These are phyloP conservation scores for Cyathus olla DNA, from an alignment of 1,284 basidiomycete genomes.

Conservation along the genomic window DNA sequence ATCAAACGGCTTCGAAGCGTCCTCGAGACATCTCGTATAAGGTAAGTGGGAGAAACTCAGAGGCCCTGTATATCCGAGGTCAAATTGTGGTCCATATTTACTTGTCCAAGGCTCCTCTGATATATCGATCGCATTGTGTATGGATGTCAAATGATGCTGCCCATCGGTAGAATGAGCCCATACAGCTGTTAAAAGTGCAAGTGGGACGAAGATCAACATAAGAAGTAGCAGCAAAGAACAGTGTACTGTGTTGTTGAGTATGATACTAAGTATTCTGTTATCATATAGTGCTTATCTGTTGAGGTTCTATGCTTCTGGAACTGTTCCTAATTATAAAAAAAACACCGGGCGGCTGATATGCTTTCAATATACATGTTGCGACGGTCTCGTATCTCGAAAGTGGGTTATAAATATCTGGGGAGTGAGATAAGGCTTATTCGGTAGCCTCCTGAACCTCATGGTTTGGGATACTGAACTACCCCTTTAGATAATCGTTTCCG, in stretches of 20 bases:
- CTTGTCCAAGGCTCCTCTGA: slow-evolving; percentile 16
- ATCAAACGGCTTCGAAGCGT: slow-evolving; percentile 58
- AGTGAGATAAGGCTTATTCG: too few relatives aligned
- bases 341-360: too few relatives aligned
- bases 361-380: too few relatives aligned
- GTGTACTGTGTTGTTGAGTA: background rate
- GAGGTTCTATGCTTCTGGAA: too few relatives aligned
- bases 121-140: background rate
- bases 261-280: background rate
- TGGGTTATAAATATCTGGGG: too few relatives aligned
- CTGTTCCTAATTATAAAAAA: too few relatives aligned
- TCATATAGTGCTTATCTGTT: background rate
- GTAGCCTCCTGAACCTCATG: too few relatives aligned
- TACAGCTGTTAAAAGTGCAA: background rate
- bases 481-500: too few relatives aligned
- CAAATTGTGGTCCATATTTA: slow-evolving; percentile 35
- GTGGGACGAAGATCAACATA: background rate
- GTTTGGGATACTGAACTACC: too few relatives aligned
- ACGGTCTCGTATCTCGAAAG: too few relatives aligned
- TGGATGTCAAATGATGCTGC: background rate
- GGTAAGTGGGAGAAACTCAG: slow-evolving; percentile 71
- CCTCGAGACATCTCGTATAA: slow-evolving; percentile 66
- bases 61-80: slow-evolving; percentile 52
- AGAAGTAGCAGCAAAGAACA: background rate
- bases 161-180: background rate